phyloP scores from a whole-genome alignment of 2,329 filamentous ascomycete species.

The Colletotrichum tabaci region DNA sequence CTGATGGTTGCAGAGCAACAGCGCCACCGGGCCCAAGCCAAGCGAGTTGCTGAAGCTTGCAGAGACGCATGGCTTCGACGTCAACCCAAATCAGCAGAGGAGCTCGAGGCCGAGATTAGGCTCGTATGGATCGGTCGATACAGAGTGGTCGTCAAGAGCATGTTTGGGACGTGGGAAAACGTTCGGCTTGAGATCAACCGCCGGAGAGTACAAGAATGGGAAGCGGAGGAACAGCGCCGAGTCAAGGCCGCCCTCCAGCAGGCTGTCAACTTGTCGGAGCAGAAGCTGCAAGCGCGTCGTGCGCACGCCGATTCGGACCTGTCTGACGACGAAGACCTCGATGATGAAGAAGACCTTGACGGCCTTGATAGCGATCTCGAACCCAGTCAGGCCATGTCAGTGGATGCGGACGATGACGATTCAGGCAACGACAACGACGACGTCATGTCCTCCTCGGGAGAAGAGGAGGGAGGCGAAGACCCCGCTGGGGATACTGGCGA shows the following conservation, averaged over 20 bases:
- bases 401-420: constrained; percentile 57
- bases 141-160: constrained; percentile 75
- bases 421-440: constrained; percentile 56
- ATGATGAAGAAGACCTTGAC: constrained; percentile 59
- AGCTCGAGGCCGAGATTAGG: constrained; percentile 84
- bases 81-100: constrained; percentile 83
- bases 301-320: constrained; percentile 68
- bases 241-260: constrained; percentile 80
- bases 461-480: constrained; percentile 70
- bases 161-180: constrained; percentile 75
- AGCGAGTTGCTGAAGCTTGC: constrained; percentile 83
- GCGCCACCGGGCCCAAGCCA: constrained; percentile 83
- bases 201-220: constrained; percentile 72
- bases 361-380: constrained; percentile 54
- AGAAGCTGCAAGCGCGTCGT: constrained; percentile 75
- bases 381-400: constrained; percentile 58
- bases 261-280: constrained; percentile 80
- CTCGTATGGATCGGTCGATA: constrained; percentile 78
- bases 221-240: constrained; percentile 74
- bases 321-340: constrained; percentile 61
- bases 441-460: constrained; percentile 74
- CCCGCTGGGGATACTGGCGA: constrained; percentile 59
- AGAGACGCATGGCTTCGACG: constrained; percentile 81
- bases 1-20: constrained; percentile 85
- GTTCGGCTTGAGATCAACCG: constrained; percentile 74